Evolutionary conservation across 2,329 filamentous ascomycete species (phyloP), one percentile per base, ranked within the genome.

Genomic region (Xylaria sp.): DNA sequence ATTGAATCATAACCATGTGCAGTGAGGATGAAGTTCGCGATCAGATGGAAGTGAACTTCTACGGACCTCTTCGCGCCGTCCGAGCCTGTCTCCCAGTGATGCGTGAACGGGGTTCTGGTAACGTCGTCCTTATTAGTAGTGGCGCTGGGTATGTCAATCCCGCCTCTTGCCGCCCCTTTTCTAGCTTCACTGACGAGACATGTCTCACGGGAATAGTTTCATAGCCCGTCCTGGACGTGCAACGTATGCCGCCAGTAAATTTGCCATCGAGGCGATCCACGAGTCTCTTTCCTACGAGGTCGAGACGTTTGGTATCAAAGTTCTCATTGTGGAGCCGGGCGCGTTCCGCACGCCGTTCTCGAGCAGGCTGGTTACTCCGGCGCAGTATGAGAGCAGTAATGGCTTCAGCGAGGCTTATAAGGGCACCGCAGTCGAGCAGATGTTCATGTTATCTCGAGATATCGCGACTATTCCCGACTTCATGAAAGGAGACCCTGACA

Each of bases 1-100:
- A 9, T 9, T 9, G 6, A 5, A 5, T 26, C 6, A 26, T 21
- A 18, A 52, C 8, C 1, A 8, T 17, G n/a, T 9, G 24, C 5
- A 66, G 62, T 29, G 54, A 62, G 21, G 61, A 73, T 34, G 74
- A 78, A 55, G 61, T 74, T 20, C 68, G 67, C 9, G 64, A 69
- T 2, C 59, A 66, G 9, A 82, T 81, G 65, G 73, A 78, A 62
- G 80, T 79, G 26, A 84, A 85, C 51, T 77, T 84, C 24, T 79
- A 83, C 56, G 81, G 80, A 2, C 66, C 72, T 7, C 65, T 81
- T 47, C 80, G 78, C 51, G 73, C 81, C 1, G 72, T 76, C 22
- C 74, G 76, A 5, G 77, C 79, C 0, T 45, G 39, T 37, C 47
- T 61, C 1, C 56, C 59, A 3, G 24, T 16, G 9, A 59, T 61